Percentiles rank a stretch among this genome's conserved stretches.
These are phyloP conservation scores for Fagus sylvatica DNA, from an alignment of 306 rosid species.

Conservation along the genomic window DNA sequence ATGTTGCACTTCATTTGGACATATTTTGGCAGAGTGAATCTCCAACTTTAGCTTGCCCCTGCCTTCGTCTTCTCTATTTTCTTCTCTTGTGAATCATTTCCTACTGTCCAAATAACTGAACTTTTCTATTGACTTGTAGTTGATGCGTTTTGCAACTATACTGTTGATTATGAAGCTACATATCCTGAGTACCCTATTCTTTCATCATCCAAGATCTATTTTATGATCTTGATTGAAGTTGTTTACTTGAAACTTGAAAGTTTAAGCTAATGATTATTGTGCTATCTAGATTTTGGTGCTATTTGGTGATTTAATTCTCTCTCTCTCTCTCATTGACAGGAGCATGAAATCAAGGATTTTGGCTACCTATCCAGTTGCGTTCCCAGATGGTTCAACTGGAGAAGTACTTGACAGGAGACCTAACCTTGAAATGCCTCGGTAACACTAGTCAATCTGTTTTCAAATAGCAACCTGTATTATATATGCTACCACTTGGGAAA, in stretches of 20 bases:
- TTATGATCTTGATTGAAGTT: not conserved
- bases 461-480: too few relatives aligned
- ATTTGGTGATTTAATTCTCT: conserved; percentile 7
- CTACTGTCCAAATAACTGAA: too few relatives aligned
- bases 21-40: too few relatives aligned
- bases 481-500: not conserved
- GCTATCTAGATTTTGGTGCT: not conserved
- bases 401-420: conserved; percentile 75
- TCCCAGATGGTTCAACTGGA: conserved; percentile 53
- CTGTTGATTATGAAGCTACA: too few relatives aligned
- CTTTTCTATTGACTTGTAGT: too few relatives aligned
- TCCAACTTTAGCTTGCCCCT: too few relatives aligned
- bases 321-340: conserved; percentile 35
- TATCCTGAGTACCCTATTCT: not conserved
- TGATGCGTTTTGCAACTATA: too few relatives aligned
- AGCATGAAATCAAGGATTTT: conserved; percentile 80
- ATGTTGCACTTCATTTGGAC: too few relatives aligned
- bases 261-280: not conserved
- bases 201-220: not conserved
- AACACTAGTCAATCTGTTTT: conserved; percentile 1
- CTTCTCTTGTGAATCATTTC: too few relatives aligned
- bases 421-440: conserved; percentile 83
- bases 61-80: too few relatives aligned
- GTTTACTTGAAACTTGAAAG: not conserved
- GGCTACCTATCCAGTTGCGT: conserved; percentile 87